Evolutionary conservation across 768 basidiomycete genomes (phyloP), one percentile per base, ranked within the genome.

Genomic region (Hysterangium stoloniferum): DNA sequence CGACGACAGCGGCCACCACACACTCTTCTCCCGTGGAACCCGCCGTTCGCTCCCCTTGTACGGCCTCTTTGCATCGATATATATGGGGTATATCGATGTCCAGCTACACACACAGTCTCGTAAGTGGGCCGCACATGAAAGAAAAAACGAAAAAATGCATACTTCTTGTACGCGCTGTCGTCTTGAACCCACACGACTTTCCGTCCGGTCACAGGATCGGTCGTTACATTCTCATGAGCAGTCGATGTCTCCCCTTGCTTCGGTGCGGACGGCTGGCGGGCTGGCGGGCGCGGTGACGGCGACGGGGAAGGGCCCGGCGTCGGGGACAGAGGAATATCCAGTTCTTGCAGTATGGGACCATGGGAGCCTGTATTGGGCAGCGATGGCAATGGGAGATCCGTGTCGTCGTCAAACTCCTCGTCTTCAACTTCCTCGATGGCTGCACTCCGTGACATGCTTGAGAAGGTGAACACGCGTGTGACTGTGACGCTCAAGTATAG

Each of bases 341-440:
- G 76, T 68, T 90, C 83, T 63, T 90, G 77, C 47, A 96, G 70
- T 17, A 96, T 74, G 1, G 92, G 82, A 1, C 92, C 91, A 34
- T 71, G 77, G 1, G 75, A 52, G 51, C 85, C 84, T 4, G 79
- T 76, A 57, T 82, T 78, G 6, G 81, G 82, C 0, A 94, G 68
- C 12, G 71, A 70, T 3, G 91, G 91, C 19, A 94, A 72, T 0
- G 90, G 87, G 13, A 94, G 77, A 62, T 95, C 92, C 11, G 88
- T 90, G 61, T 95, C 92, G 70, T 96, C 93, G 77, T 95, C 90
- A 61, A 94, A 95, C 12, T 95, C 92, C 60, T 94, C 91, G 70
- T 96, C 93, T 77, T 95, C 91, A 61, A 94, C 95, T 61, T 89
- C 89, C 53, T 78, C 80, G 61, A 82, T 80, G 55, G 79, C 80